phyloP scores from a whole-genome alignment of 768 basidiomycete genomes.

The Astraeus odoratus region DNA sequence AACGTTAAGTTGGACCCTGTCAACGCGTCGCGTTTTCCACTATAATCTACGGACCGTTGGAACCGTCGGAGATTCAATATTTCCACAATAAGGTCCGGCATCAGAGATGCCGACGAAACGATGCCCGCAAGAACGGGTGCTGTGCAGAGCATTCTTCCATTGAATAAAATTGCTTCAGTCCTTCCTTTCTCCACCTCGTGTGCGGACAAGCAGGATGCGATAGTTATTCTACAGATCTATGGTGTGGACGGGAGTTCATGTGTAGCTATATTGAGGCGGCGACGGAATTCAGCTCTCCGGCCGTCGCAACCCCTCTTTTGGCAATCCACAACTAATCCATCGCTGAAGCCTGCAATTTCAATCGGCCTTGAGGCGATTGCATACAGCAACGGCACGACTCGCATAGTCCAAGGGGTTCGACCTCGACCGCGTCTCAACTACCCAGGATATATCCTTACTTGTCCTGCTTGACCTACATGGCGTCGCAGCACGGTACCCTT shows the following conservation, averaged over 20 bases:
- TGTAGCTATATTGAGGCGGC: background rate
- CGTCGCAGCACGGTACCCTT: conserved; percentile 29
- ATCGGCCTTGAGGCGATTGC: background rate
- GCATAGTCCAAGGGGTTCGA: background rate
- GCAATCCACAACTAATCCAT: background rate
- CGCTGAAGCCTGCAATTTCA: background rate
- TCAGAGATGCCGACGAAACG: too few species aligned
- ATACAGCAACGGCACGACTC: background rate
- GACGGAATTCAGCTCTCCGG: too few species aligned
- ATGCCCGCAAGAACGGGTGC: too few species aligned
- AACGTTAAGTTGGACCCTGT: conserved; percentile 1
- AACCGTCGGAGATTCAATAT: background rate
- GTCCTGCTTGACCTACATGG: conserved; percentile 10
- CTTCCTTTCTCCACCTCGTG: too few species aligned
- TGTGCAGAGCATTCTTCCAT: too few species aligned
- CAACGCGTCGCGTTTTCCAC: background rate
- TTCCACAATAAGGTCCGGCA: background rate
- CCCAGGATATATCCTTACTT: background rate
- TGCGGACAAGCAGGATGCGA: too few species aligned
- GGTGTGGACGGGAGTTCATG: too few species aligned
- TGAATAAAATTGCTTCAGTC: too few species aligned
- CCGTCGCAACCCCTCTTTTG: too few species aligned
- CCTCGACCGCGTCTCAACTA: background rate
- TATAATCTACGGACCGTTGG: background rate
- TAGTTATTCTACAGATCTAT: too few species aligned